Conservation (phyloP, 352 stramenopile species). For the Aphanomyces euteiches region DNA sequence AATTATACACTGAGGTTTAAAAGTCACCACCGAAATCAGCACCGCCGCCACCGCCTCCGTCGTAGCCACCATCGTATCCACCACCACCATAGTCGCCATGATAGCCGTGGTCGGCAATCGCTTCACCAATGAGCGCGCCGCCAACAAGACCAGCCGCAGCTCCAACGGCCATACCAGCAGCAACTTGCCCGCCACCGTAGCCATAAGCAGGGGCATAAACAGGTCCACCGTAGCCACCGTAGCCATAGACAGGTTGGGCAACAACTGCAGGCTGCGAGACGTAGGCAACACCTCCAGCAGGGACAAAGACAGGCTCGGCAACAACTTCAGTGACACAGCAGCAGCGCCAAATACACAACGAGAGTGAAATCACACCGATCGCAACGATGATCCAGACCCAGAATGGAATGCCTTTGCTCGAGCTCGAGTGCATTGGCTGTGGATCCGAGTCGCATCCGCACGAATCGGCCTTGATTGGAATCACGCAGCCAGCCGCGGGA, state of each 20-base stretch:
- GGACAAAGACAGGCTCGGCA: neutral
- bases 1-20: slow-evolving; percentile 8
- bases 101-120: neutral
- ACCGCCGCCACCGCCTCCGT: slow-evolving; percentile 13
- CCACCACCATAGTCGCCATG: neutral
- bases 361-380: slow-evolving; percentile 14
- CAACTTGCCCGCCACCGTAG: slow-evolving; percentile 15
- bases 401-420: slow-evolving; percentile 1
- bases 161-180: slow-evolving; percentile 21
- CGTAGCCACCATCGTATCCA: slow-evolving; percentile 3
- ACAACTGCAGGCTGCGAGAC: neutral
- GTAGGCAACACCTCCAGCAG: neutral
- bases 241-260: slow-evolving; percentile 6
- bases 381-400: slow-evolving; percentile 27
- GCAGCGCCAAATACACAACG: slow-evolving; percentile 1
- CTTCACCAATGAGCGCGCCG: slow-evolving; percentile 25
- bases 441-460: slow-evolving; percentile 17
- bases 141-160: slow-evolving; percentile 22
- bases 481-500: slow-evolving; percentile 6
- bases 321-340: neutral
- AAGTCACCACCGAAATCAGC: slow-evolving; percentile 28
- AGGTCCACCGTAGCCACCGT: slow-evolving; percentile 12
- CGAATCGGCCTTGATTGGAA: slow-evolving; percentile 23
- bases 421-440: neutral
- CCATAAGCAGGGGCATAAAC: slow-evolving; percentile 3